These are phyloP conservation scores for Trifolium fragiferum DNA, from an alignment of 306 rosid species.

Conservation along the genomic window DNA sequence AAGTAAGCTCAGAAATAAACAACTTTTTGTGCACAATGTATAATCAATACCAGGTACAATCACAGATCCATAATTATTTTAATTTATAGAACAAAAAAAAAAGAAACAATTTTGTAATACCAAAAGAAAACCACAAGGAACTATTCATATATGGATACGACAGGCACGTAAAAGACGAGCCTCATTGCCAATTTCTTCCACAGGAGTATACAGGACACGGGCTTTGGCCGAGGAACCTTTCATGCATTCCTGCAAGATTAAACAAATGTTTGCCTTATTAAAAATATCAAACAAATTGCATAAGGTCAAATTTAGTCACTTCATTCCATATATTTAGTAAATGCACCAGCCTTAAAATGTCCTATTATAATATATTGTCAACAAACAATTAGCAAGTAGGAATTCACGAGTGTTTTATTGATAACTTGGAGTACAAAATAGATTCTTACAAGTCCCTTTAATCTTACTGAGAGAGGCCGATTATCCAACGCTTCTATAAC, in stretches of 20 bases:
- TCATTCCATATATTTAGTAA: too few species aligned
- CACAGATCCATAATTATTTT: slow-evolving; percentile 23
- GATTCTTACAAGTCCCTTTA: slow-evolving; percentile 80
- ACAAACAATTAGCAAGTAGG: slow-evolving; percentile 23
- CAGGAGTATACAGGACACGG: slow-evolving; percentile 73
- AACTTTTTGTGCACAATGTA: slow-evolving; percentile 16
- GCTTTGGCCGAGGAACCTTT: slow-evolving; percentile 88
- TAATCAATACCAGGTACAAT: slow-evolving; percentile 27
- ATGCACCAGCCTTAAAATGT: too few species aligned
- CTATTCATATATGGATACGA: slow-evolving; percentile 68
- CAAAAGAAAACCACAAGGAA: background rate
- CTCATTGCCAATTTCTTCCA: slow-evolving; percentile 81
- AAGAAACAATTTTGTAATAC: background rate
- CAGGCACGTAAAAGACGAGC: slow-evolving; percentile 75
- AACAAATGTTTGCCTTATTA: slow-evolving; percentile 26
- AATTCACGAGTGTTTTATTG: background rate
- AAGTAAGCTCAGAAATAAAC: slow-evolving; percentile 53
- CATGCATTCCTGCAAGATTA: slow-evolving; percentile 71
- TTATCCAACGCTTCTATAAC: slow-evolving; percentile 80
- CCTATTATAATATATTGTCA: slow-evolving; percentile 35
- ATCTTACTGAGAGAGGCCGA: slow-evolving; percentile 67
- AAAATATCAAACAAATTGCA: slow-evolving; percentile 32
- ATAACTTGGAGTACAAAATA: slow-evolving; percentile 26
- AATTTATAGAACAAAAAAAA: slow-evolving; percentile 12
- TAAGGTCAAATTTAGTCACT: slow-evolving; percentile 24